phyloP scores from a whole-genome alignment of 257 asterid species.

The Oldenlandia corymbosa region DNA sequence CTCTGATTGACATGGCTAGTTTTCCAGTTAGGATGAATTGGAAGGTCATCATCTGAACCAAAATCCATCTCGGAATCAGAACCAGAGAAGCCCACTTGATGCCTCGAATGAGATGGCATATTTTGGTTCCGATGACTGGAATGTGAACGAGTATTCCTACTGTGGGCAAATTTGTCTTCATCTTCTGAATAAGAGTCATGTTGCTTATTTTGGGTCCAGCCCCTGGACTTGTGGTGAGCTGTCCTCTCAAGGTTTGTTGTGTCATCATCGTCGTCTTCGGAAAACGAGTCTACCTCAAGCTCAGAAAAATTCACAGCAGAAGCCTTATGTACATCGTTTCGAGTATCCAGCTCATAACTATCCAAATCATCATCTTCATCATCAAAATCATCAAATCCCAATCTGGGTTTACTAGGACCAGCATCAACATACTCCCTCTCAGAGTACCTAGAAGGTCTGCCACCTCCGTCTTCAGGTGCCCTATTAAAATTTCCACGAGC shows the following conservation, averaged over 20 bases:
- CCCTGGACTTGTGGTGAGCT: constrained; percentile 29
- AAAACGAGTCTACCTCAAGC: constrained; percentile 60
- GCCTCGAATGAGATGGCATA: constrained; percentile 31
- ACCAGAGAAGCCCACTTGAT: constrained; percentile 24
- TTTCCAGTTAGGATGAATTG: constrained; percentile 64
- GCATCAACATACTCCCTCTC: constrained; percentile 38
- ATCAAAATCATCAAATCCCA: constrained; percentile 86
- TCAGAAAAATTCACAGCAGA: constrained; percentile 67
- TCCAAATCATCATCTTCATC: constrained; percentile 83
- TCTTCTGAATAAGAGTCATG: constrained; percentile 21
- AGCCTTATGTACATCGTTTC: constrained; percentile 39
- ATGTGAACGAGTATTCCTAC: constrained; percentile 25
- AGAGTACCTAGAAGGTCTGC: constrained; percentile 31
- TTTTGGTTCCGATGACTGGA: constrained; percentile 20
- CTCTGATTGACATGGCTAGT: constrained; percentile 56
- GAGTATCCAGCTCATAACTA: constrained; percentile 70
- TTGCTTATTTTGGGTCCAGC: constrained; percentile 18
- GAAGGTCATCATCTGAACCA: constrained; percentile 78
- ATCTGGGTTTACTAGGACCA: constrained; percentile 32
- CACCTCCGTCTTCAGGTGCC: constrained; percentile 37
- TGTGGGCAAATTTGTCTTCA: constrained; percentile 21
- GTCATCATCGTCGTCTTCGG: constrained; percentile 66
- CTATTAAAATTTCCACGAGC: constrained; percentile 30
- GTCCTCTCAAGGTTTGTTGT: constrained; percentile 26
- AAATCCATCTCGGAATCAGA: constrained; percentile 51